These are phyloP conservation scores for Phialemoniopsis sp. DNA, from an alignment of 2,329 filamentous ascomycete genomes.

Conservation along the genomic window DNA sequence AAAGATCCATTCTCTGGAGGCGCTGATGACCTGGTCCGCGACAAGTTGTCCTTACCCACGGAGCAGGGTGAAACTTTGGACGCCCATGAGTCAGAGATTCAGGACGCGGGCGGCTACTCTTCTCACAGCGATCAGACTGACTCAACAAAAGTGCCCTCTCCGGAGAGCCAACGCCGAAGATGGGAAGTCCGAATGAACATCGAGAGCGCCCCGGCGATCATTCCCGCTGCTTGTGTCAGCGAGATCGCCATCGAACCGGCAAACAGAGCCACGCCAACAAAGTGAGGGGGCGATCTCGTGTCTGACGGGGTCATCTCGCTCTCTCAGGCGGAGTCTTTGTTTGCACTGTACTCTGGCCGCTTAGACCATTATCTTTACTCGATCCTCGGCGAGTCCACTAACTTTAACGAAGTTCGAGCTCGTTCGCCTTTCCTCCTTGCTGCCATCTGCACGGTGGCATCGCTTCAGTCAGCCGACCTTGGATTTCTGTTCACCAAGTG, in stretches of 20 bases:
- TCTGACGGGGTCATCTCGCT: background rate
- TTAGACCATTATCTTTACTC: slow-evolving; percentile 5
- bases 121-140: no score
- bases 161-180: no score
- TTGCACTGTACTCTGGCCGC: slow-evolving; percentile 3
- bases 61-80: no score
- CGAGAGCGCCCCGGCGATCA: slow-evolving; percentile 2
- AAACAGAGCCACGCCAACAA: no score
- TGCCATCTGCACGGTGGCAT: slow-evolving; percentile 3
- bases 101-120: no score
- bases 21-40: no score
- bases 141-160: no score
- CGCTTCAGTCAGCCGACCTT: slow-evolving; percentile 1
- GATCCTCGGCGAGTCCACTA: slow-evolving; percentile 3
- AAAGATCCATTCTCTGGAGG: slow-evolving; percentile 5
- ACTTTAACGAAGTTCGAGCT: background rate
- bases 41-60: no score
- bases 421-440: slow-evolving; percentile 1
- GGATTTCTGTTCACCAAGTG: background rate
- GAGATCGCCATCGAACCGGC: no score
- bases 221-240: slow-evolving; percentile 1
- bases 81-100: no score
- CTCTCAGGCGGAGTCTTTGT: background rate
- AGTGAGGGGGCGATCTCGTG: no score
- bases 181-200: no score